phyloP scores from a whole-genome alignment of 192 early-diverging fungal species.

The Coemansia erecta region DNA sequence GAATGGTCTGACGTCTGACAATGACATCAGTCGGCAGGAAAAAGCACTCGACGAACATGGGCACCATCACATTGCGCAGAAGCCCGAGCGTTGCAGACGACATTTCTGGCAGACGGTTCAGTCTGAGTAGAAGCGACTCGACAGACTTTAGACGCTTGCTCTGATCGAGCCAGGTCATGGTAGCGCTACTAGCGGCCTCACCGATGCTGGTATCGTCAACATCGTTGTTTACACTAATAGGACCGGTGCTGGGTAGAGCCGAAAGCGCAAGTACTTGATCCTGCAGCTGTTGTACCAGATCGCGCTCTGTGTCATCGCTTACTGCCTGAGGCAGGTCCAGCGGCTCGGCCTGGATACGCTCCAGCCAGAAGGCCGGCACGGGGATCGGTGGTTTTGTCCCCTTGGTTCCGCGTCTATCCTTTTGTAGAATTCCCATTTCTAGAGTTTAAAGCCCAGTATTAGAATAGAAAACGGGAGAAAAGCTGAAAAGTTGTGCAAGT shows the following conservation, averaged over 20 bases:
- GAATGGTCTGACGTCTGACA: constrained; percentile 33
- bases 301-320: no score
- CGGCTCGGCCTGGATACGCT: constrained; percentile 20
- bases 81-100: constrained; percentile 18
- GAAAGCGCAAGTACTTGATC: not conserved
- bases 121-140: constrained; percentile 10
- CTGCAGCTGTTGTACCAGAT: not conserved
- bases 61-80: constrained; percentile 34
- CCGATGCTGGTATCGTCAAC: no score
- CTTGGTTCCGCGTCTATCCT: constrained; percentile 31
- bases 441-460: not conserved
- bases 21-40: constrained; percentile 30
- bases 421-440: constrained; percentile 42
- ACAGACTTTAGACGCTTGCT: constrained; percentile 30
- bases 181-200: no score
- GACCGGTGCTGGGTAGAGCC: not conserved
- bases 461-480: not conserved
- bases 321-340: not conserved
- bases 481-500: not conserved
- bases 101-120: constrained; percentile 13
- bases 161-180: constrained; percentile 42
- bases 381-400: constrained; percentile 42
- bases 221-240: not conserved
- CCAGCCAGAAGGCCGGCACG: constrained; percentile 29
- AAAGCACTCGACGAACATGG: constrained; percentile 42